These are phyloP conservation scores for Candida methanosorbosa DNA, from an alignment of 805 yeast species.

Conservation along the genomic window DNA sequence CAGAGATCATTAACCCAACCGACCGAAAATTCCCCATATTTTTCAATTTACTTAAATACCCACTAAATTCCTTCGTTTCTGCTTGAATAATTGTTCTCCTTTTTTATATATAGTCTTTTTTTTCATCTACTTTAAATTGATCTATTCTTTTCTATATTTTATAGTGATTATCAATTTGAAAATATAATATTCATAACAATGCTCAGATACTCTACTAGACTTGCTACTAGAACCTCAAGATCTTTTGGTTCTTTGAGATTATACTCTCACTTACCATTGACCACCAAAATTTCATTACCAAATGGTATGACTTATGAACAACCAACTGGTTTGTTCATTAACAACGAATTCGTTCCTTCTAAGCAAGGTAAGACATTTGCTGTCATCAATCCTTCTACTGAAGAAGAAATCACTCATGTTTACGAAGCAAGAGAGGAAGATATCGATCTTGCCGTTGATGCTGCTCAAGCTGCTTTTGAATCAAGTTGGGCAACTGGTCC, in stretches of 20 bases:
- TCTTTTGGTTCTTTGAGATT: conserved; percentile 12
- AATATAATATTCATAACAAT: conserved; percentile 2
- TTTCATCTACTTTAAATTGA: neutral
- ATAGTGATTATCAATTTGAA: neutral
- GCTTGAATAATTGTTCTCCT: too few relatives aligned
- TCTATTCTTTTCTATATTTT: too few relatives aligned
- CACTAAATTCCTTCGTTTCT: too few relatives aligned
- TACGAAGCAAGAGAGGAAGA: conserved; percentile 75
- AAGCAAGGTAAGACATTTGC: conserved; percentile 49
- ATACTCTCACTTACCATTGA: conserved; percentile 26
- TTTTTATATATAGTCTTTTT: neutral
- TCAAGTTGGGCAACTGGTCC: conserved; percentile 60
- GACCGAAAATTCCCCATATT: too few relatives aligned
- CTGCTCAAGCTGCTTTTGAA: conserved; percentile 73
- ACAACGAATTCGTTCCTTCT: conserved; percentile 53
- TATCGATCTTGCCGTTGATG: conserved; percentile 76
- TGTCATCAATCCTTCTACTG: conserved; percentile 61
- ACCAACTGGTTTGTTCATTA: conserved; percentile 54
- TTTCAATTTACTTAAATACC: too few relatives aligned
- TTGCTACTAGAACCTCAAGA: conserved; percentile 9
- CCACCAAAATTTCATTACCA: conserved; percentile 43
- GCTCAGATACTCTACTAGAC: conserved; percentile 11
- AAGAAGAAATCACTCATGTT: conserved; percentile 57
- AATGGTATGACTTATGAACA: conserved; percentile 50
- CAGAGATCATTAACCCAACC: too few relatives aligned